Conservation (phyloP, 192 early-diverging fungal genomes). For the Entophlyctis luteolus region DNA sequence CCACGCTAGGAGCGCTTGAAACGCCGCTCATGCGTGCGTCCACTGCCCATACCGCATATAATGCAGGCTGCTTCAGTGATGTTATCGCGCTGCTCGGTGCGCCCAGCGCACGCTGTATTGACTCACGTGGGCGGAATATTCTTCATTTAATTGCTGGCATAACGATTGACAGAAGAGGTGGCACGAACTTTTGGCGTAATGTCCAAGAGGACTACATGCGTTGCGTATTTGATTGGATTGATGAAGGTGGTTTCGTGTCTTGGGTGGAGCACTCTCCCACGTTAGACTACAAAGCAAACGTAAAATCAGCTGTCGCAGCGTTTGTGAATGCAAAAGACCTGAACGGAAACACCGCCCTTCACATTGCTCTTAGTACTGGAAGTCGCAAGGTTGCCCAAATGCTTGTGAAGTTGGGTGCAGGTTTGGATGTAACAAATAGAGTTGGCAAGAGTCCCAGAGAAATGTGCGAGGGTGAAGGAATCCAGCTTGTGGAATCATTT, state of each 20-base stretch:
- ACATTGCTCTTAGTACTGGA: slow-evolving; percentile 19
- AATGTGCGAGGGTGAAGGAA: not conserved
- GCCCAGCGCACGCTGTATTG: not conserved
- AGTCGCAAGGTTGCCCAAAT: not conserved
- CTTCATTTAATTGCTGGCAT: slow-evolving; percentile 22
- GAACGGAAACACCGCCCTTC: slow-evolving; percentile 23
- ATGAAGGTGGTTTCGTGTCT: slow-evolving; percentile 4
- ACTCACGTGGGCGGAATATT: slow-evolving; percentile 6
- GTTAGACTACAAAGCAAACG: not conserved
- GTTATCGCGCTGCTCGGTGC: slow-evolving; percentile 2
- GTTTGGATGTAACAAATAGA: not conserved
- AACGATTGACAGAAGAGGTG: not conserved
- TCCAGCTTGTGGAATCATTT: not conserved
- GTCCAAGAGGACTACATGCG: slow-evolving; percentile 22
- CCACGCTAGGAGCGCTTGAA: no score
- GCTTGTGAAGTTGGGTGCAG: slow-evolving; percentile 15
- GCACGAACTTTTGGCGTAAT: no score
- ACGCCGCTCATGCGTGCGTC: slow-evolving; percentile 27
- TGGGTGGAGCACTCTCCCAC: not conserved
- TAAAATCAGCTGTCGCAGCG: not conserved
- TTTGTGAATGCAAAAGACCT: slow-evolving; percentile 23
- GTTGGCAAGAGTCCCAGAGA: not conserved
- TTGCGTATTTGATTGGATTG: slow-evolving; percentile 23
- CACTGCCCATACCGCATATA: not conserved
- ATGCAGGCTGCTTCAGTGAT: slow-evolving; percentile 8